Evolutionary conservation across 1,139 yeast species (phyloP).

Genomic region (Spencermartinsiella ligniputridi): DNA sequence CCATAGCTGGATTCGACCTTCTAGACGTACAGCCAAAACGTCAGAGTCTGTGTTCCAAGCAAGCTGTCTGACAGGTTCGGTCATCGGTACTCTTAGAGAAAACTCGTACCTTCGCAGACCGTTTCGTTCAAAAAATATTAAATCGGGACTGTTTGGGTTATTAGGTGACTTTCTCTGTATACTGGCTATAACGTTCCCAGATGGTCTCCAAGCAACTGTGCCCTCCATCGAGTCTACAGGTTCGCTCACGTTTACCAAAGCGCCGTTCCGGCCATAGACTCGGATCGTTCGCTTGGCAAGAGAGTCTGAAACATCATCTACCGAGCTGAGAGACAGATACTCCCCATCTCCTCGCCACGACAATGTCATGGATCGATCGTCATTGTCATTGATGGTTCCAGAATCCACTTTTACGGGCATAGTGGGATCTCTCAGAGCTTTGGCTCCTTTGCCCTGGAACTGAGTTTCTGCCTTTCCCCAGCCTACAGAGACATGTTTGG

Average conservation of each 20-base stretch:
- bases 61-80: slow-evolving; percentile 47
- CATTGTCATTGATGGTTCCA: slow-evolving; percentile 52
- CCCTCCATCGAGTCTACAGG: slow-evolving; percentile 82
- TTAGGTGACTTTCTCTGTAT: slow-evolving; percentile 52
- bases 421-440: slow-evolving; percentile 84
- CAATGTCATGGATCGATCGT: slow-evolving; percentile 48
- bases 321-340: slow-evolving; percentile 62
- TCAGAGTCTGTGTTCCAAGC: slow-evolving; percentile 86
- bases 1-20: slow-evolving; percentile 75
- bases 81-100: slow-evolving; percentile 54
- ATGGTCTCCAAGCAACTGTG: slow-evolving; percentile 81
- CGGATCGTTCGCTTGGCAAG: slow-evolving; percentile 71
- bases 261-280: slow-evolving; percentile 73
- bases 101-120: slow-evolving; percentile 92
- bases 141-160: slow-evolving; percentile 23
- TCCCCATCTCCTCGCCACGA: slow-evolving; percentile 98
- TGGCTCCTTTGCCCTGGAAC: slow-evolving; percentile 88
- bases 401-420: slow-evolving; percentile 67
- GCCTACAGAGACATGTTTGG: slow-evolving; percentile 92
- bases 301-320: slow-evolving; percentile 47
- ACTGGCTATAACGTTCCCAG: slow-evolving; percentile 82
- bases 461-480: slow-evolving; percentile 99
- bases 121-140: slow-evolving; percentile 82
- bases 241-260: slow-evolving; percentile 78
- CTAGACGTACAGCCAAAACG: slow-evolving; percentile 62